phyloP scores from a whole-genome alignment of 768 basidiomycete species.

The Mycena pura region DNA sequence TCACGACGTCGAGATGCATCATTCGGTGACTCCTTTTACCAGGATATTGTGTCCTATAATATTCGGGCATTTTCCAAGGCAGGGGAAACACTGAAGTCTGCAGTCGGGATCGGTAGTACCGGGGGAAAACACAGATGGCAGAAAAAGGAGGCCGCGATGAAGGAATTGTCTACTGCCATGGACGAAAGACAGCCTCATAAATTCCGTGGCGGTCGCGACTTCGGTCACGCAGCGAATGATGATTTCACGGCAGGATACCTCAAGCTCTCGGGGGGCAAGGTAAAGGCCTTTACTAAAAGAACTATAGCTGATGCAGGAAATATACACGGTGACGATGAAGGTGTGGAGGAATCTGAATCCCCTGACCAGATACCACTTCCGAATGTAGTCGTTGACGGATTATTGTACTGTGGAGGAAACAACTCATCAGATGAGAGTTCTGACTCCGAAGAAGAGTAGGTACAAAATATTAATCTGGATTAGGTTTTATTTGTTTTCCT shows the following conservation, averaged over 20 bases:
- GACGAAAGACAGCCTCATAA: constrained; percentile 1
- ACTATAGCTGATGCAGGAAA: not conserved
- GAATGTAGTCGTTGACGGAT: not conserved
- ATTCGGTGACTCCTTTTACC: not conserved
- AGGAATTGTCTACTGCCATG: not conserved
- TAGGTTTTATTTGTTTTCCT: not conserved
- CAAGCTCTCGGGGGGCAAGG: not conserved
- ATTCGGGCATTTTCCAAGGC: constrained; percentile 3
- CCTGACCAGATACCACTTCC: not conserved
- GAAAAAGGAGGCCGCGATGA: constrained; percentile 5
- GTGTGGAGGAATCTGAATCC: not conserved
- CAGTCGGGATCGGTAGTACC: not conserved
- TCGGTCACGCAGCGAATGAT: not conserved
- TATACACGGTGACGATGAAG: not conserved
- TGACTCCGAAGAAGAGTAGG: not conserved
- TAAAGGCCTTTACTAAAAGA: not conserved
- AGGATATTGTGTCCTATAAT: not conserved
- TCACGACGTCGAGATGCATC: not conserved
- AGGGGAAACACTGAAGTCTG: not conserved
- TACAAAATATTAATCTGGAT: not conserved
- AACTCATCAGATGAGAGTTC: not conserved
- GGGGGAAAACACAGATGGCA: not conserved
- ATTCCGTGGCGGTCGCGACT: not conserved
- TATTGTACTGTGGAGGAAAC: not conserved
- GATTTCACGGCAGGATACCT: not conserved